Percentiles rank a stretch among this genome's conserved stretches.
Conservation (phyloP, 2,329 filamentous ascomycete species). For the Phaeosphaeriaceae sp. region DNA sequence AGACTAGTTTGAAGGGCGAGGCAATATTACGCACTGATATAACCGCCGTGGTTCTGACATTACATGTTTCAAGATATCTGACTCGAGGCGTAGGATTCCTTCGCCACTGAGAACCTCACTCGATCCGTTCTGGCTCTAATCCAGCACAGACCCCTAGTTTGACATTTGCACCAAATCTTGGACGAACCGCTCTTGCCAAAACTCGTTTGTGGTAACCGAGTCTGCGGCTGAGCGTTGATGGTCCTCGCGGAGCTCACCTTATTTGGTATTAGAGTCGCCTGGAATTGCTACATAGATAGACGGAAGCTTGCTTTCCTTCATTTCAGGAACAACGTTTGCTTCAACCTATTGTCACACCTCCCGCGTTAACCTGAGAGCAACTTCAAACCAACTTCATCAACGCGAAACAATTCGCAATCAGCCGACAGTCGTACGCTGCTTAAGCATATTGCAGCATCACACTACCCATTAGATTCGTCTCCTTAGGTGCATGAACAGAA, state of each 20-base stretch:
- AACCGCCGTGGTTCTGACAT: slow-evolving; percentile 27
- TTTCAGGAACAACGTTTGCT: slow-evolving; percentile 3
- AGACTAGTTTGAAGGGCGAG: slow-evolving; percentile 9
- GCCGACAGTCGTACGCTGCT: slow-evolving; percentile 15
- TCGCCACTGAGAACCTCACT: slow-evolving; percentile 14
- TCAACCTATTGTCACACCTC: slow-evolving; percentile 7
- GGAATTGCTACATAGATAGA: slow-evolving; percentile 4
- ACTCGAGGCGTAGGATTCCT: slow-evolving; percentile 12
- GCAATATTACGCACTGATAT: slow-evolving; percentile 23
- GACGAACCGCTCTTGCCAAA: slow-evolving; percentile 15
- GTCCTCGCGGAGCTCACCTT: slow-evolving; percentile 13
- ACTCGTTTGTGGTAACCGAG: slow-evolving; percentile 3
- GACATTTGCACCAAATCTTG: slow-evolving; percentile 16
- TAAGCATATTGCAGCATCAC: slow-evolving; percentile 10
- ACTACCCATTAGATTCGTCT: slow-evolving; percentile 5
- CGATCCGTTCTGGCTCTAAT: slow-evolving; percentile 13
- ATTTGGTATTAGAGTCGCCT: slow-evolving; percentile 10
- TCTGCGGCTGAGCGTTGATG: slow-evolving; percentile 9
- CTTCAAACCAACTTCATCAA: slow-evolving; percentile 12
- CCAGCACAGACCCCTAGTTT: slow-evolving; percentile 20
- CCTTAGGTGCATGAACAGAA: slow-evolving; percentile 8
- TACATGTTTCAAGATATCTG: slow-evolving; percentile 27
- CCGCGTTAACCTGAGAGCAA: slow-evolving; percentile 2
- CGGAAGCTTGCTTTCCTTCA: slow-evolving; percentile 9
- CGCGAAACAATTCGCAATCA: slow-evolving; percentile 30